phyloP scores from a whole-genome alignment of 768 basidiomycete genomes.

The Mrakia hoshinonis region DNA sequence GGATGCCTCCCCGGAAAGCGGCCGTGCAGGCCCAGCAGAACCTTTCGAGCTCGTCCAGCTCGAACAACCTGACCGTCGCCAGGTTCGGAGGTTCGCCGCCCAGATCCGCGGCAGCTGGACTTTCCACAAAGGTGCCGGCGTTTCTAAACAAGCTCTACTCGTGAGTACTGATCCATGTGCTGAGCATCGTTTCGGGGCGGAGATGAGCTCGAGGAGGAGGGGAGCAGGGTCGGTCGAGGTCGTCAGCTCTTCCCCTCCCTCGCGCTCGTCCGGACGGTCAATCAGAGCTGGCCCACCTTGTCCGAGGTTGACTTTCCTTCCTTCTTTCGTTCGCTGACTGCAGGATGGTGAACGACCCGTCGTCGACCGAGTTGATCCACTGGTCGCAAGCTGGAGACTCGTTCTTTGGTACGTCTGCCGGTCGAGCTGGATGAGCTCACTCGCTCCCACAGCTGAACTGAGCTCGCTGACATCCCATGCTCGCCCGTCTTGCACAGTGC shows the following conservation, averaged over 20 bases:
- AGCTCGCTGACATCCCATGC: not conserved
- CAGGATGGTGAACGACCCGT: conserved; percentile 26
- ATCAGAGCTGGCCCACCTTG: not conserved
- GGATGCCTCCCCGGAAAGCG: conserved; percentile 7
- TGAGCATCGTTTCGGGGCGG: too few relatives aligned
- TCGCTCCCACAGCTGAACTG: not conserved
- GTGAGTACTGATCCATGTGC: not conserved
- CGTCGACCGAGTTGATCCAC: conserved; percentile 13
- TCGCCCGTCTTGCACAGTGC: conserved; percentile 7
- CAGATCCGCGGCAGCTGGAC: not conserved
- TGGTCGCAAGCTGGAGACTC: conserved; percentile 21
- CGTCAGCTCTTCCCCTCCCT: conserved; percentile 1
- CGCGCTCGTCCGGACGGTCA: not conserved
- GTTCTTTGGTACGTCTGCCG: conserved; percentile 18
- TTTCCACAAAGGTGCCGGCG: conserved; percentile 17
- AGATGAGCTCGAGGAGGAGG: not conserved
- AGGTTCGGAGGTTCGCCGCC: not conserved
- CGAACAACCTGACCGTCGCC: not conserved
- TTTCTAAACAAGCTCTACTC: conserved; percentile 27
- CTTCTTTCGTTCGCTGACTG: not conserved
- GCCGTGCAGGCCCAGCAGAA: not conserved
- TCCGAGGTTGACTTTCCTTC: not conserved
- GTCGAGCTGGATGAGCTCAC: not conserved
- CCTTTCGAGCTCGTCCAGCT: not conserved
- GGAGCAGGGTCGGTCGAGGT: not conserved